A percentile compares a stretch with the other conserved stretches of the same genome.
These are phyloP conservation scores for Melanomma pulvis-pyrius DNA, from an alignment of 495 filamentous ascomycete genomes.

Conservation along the genomic window DNA sequence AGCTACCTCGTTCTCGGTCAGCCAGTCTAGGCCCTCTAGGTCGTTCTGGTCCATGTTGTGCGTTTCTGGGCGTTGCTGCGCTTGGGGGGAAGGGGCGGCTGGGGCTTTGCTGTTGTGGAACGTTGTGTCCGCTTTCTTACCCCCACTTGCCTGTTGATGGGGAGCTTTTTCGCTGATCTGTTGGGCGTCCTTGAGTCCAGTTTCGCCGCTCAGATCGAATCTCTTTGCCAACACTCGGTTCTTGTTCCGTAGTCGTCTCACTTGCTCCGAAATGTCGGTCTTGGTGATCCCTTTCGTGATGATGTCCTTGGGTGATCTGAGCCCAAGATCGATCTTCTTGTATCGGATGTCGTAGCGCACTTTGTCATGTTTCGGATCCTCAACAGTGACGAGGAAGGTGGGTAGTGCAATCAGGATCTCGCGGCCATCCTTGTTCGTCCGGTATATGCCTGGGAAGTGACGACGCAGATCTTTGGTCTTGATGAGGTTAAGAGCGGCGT, in stretches of 20 bases:
- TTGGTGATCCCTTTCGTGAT: neutral
- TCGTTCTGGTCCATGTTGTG: too few species aligned
- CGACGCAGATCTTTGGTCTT: conserved; percentile 12
- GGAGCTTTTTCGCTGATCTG: too few species aligned
- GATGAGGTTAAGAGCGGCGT: neutral
- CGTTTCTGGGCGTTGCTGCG: too few species aligned
- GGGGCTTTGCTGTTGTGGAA: too few species aligned
- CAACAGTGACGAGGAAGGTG: conserved; percentile 11
- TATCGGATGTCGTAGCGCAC: conserved; percentile 38
- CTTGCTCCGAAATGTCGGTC: neutral
- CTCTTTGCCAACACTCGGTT: neutral
- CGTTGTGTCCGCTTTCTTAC: too few species aligned
- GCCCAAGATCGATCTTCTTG: conserved; percentile 39
- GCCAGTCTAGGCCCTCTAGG: too few species aligned
- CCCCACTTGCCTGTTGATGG: too few species aligned
- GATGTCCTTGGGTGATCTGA: neutral
- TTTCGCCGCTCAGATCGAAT: too few species aligned
- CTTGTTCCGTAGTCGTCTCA: neutral
- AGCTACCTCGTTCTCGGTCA: too few species aligned
- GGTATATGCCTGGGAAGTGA: conserved; percentile 32
- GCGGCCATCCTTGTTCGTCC: neutral
- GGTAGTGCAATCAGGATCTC: conserved; percentile 35
- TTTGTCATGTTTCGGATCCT: neutral
- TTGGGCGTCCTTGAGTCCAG: too few species aligned
- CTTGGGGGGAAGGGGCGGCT: too few species aligned